Percentiles rank a stretch among this genome's conserved stretches.
phyloP scores from a whole-genome alignment of 106 monocot species.

The Dendrobium nobile region DNA sequence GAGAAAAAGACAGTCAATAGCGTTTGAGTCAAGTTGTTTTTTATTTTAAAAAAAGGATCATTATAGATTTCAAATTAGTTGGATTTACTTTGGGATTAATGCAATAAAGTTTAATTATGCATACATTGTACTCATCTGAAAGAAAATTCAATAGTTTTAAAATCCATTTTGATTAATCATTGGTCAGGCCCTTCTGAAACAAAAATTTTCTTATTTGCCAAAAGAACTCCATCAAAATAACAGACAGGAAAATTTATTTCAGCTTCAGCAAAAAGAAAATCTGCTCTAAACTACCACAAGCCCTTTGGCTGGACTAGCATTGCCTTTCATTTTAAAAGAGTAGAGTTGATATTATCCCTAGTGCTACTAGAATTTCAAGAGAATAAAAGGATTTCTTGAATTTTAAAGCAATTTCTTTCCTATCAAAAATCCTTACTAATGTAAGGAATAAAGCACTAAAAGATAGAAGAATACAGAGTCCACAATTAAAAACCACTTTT shows the following conservation, averaged over 20 bases:
- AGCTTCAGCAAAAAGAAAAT: slow-evolving; percentile 1
- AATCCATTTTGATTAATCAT: no score
- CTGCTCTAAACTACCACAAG: background rate
- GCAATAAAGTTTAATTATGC: no score
- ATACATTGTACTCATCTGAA: no score
- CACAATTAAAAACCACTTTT: background rate
- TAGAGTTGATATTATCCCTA: background rate
- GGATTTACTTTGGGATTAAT: no score
- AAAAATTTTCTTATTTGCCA: no score
- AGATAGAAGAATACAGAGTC: no score
- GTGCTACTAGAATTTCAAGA: background rate
- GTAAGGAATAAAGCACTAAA: background rate
- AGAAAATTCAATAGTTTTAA: no score
- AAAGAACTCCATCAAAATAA: background rate
- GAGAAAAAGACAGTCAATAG: background rate
- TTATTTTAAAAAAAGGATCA: no score
- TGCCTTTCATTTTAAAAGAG: background rate
- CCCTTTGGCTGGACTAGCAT: background rate
- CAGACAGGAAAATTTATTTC: background rate
- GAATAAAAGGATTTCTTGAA: background rate
- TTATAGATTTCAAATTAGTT: no score
- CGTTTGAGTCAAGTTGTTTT: no score
- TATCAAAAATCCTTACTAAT: background rate
- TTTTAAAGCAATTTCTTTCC: background rate
- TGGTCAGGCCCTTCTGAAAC: no score